These are phyloP conservation scores for Phyllosticta paracitricarpa DNA, from an alignment of 2,329 filamentous ascomycete genomes.

Conservation along the genomic window DNA sequence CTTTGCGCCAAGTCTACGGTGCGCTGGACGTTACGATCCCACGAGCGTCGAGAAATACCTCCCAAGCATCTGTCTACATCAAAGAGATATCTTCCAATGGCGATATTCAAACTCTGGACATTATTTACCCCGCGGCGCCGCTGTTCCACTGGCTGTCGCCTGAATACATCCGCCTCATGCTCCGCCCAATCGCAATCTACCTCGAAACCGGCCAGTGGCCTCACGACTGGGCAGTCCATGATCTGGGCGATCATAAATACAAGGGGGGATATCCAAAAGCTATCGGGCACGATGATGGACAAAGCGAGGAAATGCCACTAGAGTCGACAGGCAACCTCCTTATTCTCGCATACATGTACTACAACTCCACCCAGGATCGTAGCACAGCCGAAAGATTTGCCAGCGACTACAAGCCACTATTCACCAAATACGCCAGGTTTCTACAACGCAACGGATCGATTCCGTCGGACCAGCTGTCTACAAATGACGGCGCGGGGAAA, in stretches of 20 bases:
- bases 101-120: slow-evolving; percentile 35
- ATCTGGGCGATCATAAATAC: slow-evolving; percentile 21
- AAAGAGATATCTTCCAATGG: slow-evolving; percentile 36
- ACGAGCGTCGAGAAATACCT: slow-evolving; percentile 18
- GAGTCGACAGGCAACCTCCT: slow-evolving; percentile 34
- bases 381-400: slow-evolving; percentile 19
- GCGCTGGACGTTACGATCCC: slow-evolving; percentile 33
- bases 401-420: slow-evolving; percentile 23
- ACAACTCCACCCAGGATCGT: slow-evolving; percentile 27
- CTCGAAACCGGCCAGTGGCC: slow-evolving; percentile 30
- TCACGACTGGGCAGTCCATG: slow-evolving; percentile 30
- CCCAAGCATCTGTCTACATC: slow-evolving; percentile 28
- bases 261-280: slow-evolving; percentile 29
- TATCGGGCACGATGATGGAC: slow-evolving; percentile 28
- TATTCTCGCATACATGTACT: slow-evolving; percentile 30
- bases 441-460: slow-evolving; percentile 29
- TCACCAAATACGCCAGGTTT: slow-evolving; percentile 32
- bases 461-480: slow-evolving; percentile 31
- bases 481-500: slow-evolving; percentile 33
- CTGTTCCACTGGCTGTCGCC: slow-evolving; percentile 35
- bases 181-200: slow-evolving; percentile 36
- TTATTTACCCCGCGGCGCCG: slow-evolving; percentile 34
- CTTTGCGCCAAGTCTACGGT: slow-evolving; percentile 32
- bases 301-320: slow-evolving; percentile 33
- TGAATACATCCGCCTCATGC: slow-evolving; percentile 33